A percentile compares a stretch with the other conserved stretches of the same genome.
These are phyloP conservation scores for Solanum habrochaites DNA, from an alignment of 257 asterid species.

Conservation along the genomic window DNA sequence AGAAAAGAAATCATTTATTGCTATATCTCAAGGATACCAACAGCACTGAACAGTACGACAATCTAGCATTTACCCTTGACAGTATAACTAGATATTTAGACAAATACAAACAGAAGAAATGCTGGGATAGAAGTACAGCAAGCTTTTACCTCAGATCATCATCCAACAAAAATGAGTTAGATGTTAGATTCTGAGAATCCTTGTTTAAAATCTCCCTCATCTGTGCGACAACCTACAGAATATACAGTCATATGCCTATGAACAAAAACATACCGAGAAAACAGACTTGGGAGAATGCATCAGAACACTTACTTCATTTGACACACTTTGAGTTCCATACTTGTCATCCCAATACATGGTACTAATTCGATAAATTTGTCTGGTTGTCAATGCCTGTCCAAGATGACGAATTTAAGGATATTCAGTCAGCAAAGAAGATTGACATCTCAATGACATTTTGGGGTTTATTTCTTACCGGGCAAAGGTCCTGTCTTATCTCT, in stretches of 20 bases:
- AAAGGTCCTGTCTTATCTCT: conserved; percentile 92
- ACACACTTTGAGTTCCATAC: conserved; percentile 97
- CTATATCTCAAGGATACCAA: neutral
- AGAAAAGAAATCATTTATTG: neutral
- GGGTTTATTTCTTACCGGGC: conserved; percentile 55
- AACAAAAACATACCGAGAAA: neutral
- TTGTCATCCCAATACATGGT: conserved; percentile 99
- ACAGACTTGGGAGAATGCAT: neutral
- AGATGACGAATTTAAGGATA: neutral
- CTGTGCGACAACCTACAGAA: conserved; percentile 83
- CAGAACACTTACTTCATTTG: conserved; percentile 58
- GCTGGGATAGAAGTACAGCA: neutral
- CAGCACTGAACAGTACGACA: neutral
- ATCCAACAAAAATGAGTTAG: conserved; percentile 92
- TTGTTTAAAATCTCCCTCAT: conserved; percentile 88
- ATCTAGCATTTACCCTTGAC: neutral
- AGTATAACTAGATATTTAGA: neutral
- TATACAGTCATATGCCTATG: neutral
- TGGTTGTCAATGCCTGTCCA: conserved; percentile 69
- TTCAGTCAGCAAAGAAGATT: neutral
- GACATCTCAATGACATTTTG: neutral
- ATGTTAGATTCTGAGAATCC: conserved; percentile 76
- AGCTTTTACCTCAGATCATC: conserved; percentile 82
- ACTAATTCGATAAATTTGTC: conserved; percentile 95
- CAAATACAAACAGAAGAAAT: neutral